Evolutionary conservation across 805 yeast species (phyloP), one percentile per base, ranked within the genome.

Genomic region (Wickerhamomyces kurtzmanii): DNA sequence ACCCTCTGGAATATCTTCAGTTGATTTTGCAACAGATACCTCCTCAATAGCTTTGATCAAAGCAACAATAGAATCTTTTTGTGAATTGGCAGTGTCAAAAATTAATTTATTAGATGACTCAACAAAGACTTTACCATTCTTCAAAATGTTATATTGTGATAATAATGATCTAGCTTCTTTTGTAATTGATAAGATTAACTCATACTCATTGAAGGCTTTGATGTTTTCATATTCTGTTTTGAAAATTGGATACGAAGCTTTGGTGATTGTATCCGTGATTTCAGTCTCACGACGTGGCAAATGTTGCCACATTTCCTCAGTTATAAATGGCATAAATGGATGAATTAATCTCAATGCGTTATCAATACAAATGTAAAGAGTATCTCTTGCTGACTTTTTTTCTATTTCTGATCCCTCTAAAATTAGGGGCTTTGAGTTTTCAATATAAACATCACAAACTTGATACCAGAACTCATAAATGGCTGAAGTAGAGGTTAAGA

Each of bases 291-390:
- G 76, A 49, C 81, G 79, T 45, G 97, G 97, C 49, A 91, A 65
- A 60, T 97, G 83, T 65, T 91, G 98, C 96, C 96, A 91, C 83
- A 91, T 74, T 67, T 91, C 98, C 60, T 91, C 98, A 26, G 97
- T 79, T 42, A 91, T 65, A 53, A 74, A 91, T 22, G 98, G 98
- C 98, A 91, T 91, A 67, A 85, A 91, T 54, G 98, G 98, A 53
- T 89, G 97, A 43, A 89, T 91, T 62, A 91, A 53, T 53, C 70
- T 78, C 62, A 89, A 70, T 8, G 96, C 96, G 41, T 81, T 82
- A 49, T 91, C 97, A 43, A 89, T 68, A 62, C 94, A 73, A 20
- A 91, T 83, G 73, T 86, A 91, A 42, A 91, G 68, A 15, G 97
- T 91, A 55, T 89, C 93, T 62, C 79, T 82, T 12, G 97, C 98